Evolutionary conservation across 1,139 yeast genomes (phyloP).

Genomic region (Magnusiomyces sp.): DNA sequence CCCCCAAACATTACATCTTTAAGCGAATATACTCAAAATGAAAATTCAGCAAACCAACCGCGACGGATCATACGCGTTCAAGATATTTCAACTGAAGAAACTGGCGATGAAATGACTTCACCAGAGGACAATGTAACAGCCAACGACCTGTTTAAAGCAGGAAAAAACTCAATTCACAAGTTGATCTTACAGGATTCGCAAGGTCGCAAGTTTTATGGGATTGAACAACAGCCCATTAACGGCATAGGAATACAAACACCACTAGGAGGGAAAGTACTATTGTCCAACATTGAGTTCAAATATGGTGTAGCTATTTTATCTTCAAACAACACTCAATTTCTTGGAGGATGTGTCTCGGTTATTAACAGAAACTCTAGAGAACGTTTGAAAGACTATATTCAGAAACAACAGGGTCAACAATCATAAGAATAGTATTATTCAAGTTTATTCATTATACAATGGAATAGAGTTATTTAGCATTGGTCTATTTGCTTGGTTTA

Average conservation of each 20-base stretch:
- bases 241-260: not conserved
- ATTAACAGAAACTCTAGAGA: not conserved
- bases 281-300: not conserved
- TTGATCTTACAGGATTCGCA: not conserved
- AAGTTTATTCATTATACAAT: too few species aligned
- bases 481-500: constrained; percentile 22
- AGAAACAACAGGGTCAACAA: not conserved
- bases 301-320: not conserved
- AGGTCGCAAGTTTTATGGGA: not conserved
- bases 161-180: not conserved
- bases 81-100: not conserved
- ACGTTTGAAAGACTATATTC: not conserved
- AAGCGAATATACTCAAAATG: not conserved
- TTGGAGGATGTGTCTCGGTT: not conserved
- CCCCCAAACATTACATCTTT: not conserved
- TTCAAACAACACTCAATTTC: not conserved
- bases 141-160: not conserved
- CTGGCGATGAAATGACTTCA: not conserved
- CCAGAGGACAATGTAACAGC: not conserved
- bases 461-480: too few species aligned
- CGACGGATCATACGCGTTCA: not conserved
- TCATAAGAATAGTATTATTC: too few species aligned
- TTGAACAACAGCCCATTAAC: not conserved
- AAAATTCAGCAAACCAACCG: too few species aligned
- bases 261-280: not conserved